Evolutionary conservation across 108 stramenopile genomes (phyloP).

Genomic region (Cyclotella baltica): DNA sequence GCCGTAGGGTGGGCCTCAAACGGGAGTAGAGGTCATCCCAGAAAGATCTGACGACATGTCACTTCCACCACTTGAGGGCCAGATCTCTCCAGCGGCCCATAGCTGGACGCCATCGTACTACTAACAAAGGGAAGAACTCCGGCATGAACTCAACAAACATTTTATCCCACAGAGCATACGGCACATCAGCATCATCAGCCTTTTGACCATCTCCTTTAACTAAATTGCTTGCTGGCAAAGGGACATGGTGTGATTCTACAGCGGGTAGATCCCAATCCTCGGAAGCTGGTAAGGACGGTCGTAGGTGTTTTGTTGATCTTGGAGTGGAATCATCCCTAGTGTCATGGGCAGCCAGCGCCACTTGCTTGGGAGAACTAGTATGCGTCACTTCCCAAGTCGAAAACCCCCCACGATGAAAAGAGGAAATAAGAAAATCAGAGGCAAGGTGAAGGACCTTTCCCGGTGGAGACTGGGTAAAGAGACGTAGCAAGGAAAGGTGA

Average conservation of each 20-base stretch:
- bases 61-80: not conserved
- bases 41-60: not conserved
- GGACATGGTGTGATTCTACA: not conserved
- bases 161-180: not conserved
- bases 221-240: not conserved
- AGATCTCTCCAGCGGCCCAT: not conserved
- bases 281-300: no score
- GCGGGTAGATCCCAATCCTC: not conserved
- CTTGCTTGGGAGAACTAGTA: not conserved
- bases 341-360: no score
- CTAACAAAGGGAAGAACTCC: not conserved
- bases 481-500: not conserved
- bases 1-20: not conserved
- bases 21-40: not conserved
- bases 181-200: not conserved
- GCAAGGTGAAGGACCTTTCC: not conserved
- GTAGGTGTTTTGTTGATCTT: no score
- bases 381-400: not conserved
- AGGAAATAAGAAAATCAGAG: not conserved
- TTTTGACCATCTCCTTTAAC: not conserved
- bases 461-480: not conserved
- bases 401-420: not conserved
- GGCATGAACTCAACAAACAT: not conserved
- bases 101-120: not conserved
- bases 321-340: no score